Evolutionary conservation across 768 basidiomycete species (phyloP), one percentile per base, ranked within the genome.

Genomic region (Collybiopsis luxurians): DNA sequence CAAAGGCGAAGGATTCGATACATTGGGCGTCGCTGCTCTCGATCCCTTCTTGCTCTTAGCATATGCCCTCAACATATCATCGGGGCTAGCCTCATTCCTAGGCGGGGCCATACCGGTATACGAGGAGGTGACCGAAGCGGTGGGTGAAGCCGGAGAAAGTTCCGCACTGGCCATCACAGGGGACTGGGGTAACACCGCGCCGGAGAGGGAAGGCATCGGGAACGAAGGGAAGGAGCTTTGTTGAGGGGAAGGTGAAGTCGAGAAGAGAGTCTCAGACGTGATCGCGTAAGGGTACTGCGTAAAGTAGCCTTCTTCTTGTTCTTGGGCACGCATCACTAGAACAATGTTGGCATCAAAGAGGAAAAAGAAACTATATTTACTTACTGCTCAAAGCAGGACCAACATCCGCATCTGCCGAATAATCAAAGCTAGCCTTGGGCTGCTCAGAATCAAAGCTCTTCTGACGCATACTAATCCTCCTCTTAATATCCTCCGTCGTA

Each of bases 301-400:
- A 6, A 58, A 23, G n/a, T 54, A 59, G 24, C 62, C 40, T 11
- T 61, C 63, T 21, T 50, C 31, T 9, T 63, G 51, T 19, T 67
- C 65, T 53, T 83, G 82, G 2, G 83, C 86, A 61, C 87, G 87
- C 87, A 92, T 90, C 79, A 91, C 87, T 89, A 34, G 17, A 49
- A 31, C 44, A 5, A 3, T 59, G 63, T 11, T 27, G 17, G 28
- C 4, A 26, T 13, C 30, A 34, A 28, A 53, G 27, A 23, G 21
- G 36, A 30, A 43, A 36, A 7, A 42, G 23, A 6, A 43, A 39
- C 9, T 34, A 53, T 57, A 52, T 34, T 34, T 26, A 77, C 87
- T 63, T 67, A 89, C 88, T 72, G 54, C 76, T 78, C 47, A 91
- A 72, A 15, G 90, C 90, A 2, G 89, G 87, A 74, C 86, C 77